Conservation (phyloP, 2,329 filamentous ascomycete species). For the Escovopsis sp. region DNA sequence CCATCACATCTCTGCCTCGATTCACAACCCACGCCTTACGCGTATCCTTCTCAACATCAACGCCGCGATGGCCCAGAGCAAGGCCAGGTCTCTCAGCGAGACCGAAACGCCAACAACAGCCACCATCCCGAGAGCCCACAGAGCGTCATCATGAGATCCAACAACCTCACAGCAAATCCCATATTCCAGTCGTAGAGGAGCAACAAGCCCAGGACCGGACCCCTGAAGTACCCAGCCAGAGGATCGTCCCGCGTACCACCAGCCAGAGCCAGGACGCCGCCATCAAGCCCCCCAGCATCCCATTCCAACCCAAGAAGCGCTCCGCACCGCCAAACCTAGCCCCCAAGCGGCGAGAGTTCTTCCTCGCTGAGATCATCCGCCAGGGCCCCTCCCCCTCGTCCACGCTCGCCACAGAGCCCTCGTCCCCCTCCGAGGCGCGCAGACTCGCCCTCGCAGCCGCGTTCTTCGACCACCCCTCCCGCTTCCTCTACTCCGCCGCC, state of each 20-base stretch:
- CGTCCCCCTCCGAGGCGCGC: conserved; percentile 11
- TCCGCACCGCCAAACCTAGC: conserved; percentile 4
- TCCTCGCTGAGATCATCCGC: conserved; percentile 7
- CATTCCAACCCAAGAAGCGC: not conserved
- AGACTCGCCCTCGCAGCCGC: conserved; percentile 14
- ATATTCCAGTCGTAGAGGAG: no score
- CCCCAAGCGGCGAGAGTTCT: conserved; percentile 7
- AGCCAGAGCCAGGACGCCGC: not conserved
- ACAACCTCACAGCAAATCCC: no score
- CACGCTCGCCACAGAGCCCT: conserved; percentile 6
- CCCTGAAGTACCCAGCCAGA: not conserved
- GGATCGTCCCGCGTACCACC: no score
- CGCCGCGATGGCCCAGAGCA: not conserved
- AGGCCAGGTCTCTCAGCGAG: not conserved
- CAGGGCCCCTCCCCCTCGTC: conserved; percentile 3
- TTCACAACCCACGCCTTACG: no score
- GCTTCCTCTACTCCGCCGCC: conserved; percentile 34
- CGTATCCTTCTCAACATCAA: not conserved
- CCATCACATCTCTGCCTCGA: no score
- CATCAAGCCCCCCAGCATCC: not conserved
- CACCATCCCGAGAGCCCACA: no score
- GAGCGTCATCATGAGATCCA: no score
- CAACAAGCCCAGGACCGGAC: not conserved
- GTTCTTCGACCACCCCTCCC: conserved; percentile 18
- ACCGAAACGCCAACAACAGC: no score